phyloP scores from a whole-genome alignment of 1,284 basidiomycete genomes.

The Vanrija sp. region DNA sequence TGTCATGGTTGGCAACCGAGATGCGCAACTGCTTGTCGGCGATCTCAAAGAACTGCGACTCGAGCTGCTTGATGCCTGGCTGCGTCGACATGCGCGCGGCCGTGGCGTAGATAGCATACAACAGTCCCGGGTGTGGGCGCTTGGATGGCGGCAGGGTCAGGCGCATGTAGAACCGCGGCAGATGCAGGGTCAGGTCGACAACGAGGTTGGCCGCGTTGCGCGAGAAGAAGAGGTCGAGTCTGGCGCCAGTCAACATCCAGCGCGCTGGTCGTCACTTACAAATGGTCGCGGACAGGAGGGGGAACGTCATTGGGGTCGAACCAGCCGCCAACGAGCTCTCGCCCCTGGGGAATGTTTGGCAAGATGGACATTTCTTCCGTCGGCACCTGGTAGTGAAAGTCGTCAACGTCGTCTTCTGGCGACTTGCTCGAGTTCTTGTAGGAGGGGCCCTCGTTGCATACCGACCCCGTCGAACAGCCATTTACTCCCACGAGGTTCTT shows the following conservation, averaged over 20 bases:
- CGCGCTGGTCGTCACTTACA: constrained; percentile 15
- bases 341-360: constrained; percentile 12
- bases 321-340: constrained; percentile 31
- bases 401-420: not conserved
- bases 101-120: constrained; percentile 28
- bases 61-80: constrained; percentile 26
- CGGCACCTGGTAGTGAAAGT: constrained; percentile 1
- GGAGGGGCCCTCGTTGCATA: no score
- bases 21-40: constrained; percentile 29
- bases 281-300: constrained; percentile 29
- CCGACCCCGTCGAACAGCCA: not conserved
- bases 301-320: constrained; percentile 38
- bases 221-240: constrained; percentile 27
- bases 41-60: constrained; percentile 31
- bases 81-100: constrained; percentile 27
- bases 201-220: constrained; percentile 7
- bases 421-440: not conserved
- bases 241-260: constrained; percentile 15
- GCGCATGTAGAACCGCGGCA: constrained; percentile 27
- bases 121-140: constrained; percentile 26
- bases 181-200: constrained; percentile 14
- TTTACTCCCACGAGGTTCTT: not conserved
- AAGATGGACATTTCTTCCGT: constrained; percentile 10
- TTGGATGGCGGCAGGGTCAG: constrained; percentile 23
- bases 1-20: constrained; percentile 25